Evolutionary conservation across 83 land plant genomes (phyloP).

Genomic region (Picea abies): DNA sequence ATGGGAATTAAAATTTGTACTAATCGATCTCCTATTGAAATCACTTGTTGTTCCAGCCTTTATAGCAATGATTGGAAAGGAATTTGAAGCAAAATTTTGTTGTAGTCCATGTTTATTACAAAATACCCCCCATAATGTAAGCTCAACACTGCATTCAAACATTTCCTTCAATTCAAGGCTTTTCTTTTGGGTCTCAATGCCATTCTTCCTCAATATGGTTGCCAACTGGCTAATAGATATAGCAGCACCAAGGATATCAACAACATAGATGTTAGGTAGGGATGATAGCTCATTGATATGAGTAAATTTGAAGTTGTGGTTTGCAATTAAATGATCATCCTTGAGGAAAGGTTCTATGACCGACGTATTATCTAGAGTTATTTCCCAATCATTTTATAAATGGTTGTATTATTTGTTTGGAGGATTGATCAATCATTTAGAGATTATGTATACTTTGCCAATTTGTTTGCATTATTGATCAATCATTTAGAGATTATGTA

Average conservation of each 20-base stretch:
- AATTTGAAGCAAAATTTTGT: conserved; percentile 25
- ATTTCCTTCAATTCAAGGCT: conserved; percentile 33
- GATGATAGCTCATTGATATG: conserved; percentile 39
- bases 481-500: no score
- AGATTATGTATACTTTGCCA: no score
- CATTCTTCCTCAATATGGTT: conserved; percentile 42
- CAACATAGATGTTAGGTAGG: conserved; percentile 25
- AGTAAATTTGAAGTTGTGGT: conserved; percentile 33
- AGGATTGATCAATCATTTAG: no score
- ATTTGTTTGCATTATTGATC: no score
- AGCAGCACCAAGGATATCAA: conserved; percentile 42
- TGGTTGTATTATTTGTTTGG: no score
- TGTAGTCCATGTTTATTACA: conserved; percentile 32
- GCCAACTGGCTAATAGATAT: conserved; percentile 3
- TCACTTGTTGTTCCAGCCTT: conserved; percentile 39
- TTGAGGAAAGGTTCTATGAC: conserved; percentile 28
- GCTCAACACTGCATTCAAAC: conserved; percentile 35
- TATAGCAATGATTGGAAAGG: conserved; percentile 29
- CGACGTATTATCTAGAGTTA: no score
- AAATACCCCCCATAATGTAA: conserved; percentile 52
- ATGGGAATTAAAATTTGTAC: conserved; percentile 26
- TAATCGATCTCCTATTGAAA: conserved; percentile 43
- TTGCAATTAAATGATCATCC: conserved; percentile 28
- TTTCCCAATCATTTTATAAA: no score
- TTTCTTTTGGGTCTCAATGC: conserved; percentile 40